Conservation (phyloP, 1,139 yeast genomes). For the Hansenula sp. region DNA sequence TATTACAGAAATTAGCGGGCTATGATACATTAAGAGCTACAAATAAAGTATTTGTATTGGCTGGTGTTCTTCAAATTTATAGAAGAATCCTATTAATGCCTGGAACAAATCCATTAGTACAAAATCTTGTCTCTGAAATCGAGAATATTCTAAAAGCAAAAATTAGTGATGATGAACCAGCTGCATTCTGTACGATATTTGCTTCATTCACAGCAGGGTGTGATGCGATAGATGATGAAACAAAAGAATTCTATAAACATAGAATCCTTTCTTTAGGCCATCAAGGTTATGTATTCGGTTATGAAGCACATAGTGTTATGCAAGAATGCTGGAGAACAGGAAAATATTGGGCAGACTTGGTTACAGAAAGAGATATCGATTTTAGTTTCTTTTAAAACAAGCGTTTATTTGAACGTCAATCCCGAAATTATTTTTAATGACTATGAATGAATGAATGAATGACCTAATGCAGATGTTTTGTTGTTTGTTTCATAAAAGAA, state of each 20-base stretch:
- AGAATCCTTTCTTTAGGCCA: conserved; percentile 37
- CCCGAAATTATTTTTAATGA: conserved; percentile 16
- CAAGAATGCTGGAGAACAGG: conserved; percentile 53
- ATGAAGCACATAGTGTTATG: conserved; percentile 46
- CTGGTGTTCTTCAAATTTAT: conserved; percentile 55
- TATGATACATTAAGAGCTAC: conserved; percentile 46
- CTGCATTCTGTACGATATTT: conserved; percentile 52
- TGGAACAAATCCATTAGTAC: conserved; percentile 33
- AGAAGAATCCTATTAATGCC: conserved; percentile 51
- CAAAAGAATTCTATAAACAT: conserved; percentile 32
- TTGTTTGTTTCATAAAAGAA: conserved; percentile 19
- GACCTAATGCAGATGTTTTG: not conserved
- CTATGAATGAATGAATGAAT: not conserved
- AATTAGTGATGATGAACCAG: conserved; percentile 44
- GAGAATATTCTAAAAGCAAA: conserved; percentile 31
- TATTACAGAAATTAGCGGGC: conserved; percentile 13
- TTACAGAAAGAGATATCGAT: conserved; percentile 41
- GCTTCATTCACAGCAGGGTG: conserved; percentile 59
- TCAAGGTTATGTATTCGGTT: conserved; percentile 49
- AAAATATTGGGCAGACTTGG: conserved; percentile 53
- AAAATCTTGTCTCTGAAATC: conserved; percentile 43
- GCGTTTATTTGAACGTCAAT: too few species aligned
- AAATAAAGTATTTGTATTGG: conserved; percentile 49
- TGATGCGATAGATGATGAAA: conserved; percentile 39
- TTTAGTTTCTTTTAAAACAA: conserved; percentile 43